Percentiles rank a stretch among this genome's conserved stretches.
Conservation (phyloP, 148 eudicot species). For the Cornus controversa region DNA sequence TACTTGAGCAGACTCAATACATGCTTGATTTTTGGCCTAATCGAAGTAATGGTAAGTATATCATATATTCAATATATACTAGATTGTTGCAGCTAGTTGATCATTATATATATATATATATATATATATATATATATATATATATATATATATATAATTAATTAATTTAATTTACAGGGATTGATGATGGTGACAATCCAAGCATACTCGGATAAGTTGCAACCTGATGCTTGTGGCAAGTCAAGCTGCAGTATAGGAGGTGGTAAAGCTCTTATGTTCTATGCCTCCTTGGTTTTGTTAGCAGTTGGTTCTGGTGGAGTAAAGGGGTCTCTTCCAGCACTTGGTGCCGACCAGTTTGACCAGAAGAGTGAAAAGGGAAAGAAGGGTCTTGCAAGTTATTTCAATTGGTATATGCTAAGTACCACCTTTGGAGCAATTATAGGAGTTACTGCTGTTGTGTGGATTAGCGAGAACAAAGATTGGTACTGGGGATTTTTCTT, state of each 20-base stretch:
- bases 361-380: slow-evolving; percentile 19
- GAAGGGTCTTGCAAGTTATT: slow-evolving; percentile 26
- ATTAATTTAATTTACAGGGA: slow-evolving; percentile 11
- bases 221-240: slow-evolving; percentile 20
- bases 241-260: slow-evolving; percentile 26
- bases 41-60: slow-evolving; percentile 19
- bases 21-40: slow-evolving; percentile 17
- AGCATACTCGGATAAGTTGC: slow-evolving; percentile 24
- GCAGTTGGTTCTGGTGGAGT: slow-evolving; percentile 45
- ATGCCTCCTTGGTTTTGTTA: slow-evolving; percentile 20
- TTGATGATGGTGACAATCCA: slow-evolving; percentile 30
- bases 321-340: slow-evolving; percentile 33
- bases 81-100: too few species aligned
- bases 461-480: slow-evolving; percentile 23
- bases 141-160: too few species aligned
- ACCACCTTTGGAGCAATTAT: slow-evolving; percentile 24
- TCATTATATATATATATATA: too few species aligned
- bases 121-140: too few species aligned
- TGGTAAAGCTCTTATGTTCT: slow-evolving; percentile 23
- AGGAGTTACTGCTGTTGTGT: slow-evolving; percentile 34
- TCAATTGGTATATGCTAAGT: slow-evolving; percentile 30
- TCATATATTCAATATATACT: background rate
- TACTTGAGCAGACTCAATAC: slow-evolving; percentile 25
- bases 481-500: slow-evolving; percentile 40
- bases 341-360: slow-evolving; percentile 48